Percentiles rank a stretch among this genome's conserved stretches.
These are phyloP conservation scores for Suillus discolor DNA, from an alignment of 768 basidiomycete genomes.

Conservation along the genomic window DNA sequence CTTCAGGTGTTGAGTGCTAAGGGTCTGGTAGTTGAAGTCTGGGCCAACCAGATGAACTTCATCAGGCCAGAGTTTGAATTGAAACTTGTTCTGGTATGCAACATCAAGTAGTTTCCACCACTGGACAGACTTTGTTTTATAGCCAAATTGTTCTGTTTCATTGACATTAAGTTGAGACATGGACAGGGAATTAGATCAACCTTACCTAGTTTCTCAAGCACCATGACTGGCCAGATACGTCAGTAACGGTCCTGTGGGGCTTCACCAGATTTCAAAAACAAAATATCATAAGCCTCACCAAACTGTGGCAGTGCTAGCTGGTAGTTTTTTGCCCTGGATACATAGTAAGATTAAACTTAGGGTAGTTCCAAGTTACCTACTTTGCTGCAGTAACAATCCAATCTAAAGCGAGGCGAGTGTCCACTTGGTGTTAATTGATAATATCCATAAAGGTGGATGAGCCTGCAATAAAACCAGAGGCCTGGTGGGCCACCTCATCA, in stretches of 20 bases:
- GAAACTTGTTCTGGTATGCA: background rate
- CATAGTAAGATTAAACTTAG: background rate
- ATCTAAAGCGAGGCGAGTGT: background rate
- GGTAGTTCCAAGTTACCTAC: background rate
- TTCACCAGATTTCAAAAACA: background rate
- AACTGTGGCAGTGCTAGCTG: background rate
- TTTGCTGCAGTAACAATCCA: background rate
- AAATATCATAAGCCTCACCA: background rate
- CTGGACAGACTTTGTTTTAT: background rate
- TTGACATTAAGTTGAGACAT: background rate
- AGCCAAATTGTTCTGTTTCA: background rate
- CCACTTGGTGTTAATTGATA: background rate
- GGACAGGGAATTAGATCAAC: background rate
- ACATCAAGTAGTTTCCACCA: background rate
- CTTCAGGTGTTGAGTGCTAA: background rate
- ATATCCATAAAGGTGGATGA: background rate
- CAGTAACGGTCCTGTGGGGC: background rate
- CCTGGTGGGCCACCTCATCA: background rate
- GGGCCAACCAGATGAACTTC: background rate
- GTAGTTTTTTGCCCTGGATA: background rate
- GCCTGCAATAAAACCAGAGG: background rate
- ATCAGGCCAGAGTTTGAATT: background rate
- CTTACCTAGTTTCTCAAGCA: background rate
- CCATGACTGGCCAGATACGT: background rate
- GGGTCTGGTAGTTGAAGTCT: background rate